Evolutionary conservation across 2,329 filamentous ascomycete species (phyloP).

Genomic region (Peltaster fructicola): DNA sequence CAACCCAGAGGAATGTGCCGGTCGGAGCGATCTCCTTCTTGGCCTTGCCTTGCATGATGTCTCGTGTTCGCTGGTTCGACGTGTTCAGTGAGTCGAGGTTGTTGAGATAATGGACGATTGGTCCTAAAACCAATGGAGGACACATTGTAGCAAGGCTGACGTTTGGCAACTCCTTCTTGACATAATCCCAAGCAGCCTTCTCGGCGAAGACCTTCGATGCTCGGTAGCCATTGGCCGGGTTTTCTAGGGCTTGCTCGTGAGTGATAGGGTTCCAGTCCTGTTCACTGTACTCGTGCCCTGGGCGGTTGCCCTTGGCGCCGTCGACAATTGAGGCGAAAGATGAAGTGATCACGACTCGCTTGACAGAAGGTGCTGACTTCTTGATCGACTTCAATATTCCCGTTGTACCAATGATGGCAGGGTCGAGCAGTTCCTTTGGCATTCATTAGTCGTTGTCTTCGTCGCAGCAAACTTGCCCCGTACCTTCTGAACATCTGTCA

Average conservation of each 20-base stretch:
- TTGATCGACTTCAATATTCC: slow-evolving; percentile 46
- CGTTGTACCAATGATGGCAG: slow-evolving; percentile 45
- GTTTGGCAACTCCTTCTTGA: slow-evolving; percentile 33
- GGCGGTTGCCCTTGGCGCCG: slow-evolving; percentile 31
- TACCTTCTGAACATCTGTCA: slow-evolving; percentile 50
- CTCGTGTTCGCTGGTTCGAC: slow-evolving; percentile 49
- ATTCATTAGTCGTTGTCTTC: neutral
- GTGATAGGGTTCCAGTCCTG: slow-evolving; percentile 42
- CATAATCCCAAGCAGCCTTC: slow-evolving; percentile 35
- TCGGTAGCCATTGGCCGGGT: slow-evolving; percentile 28
- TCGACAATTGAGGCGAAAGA: slow-evolving; percentile 51
- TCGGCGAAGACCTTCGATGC: slow-evolving; percentile 46
- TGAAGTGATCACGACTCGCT: slow-evolving; percentile 54
- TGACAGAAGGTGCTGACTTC: slow-evolving; percentile 45
- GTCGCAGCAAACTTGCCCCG: neutral
- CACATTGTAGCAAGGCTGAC: slow-evolving; percentile 33
- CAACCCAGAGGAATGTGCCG: slow-evolving; percentile 31
- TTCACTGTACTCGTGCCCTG: slow-evolving; percentile 34
- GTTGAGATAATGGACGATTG: slow-evolving; percentile 41
- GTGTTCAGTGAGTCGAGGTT: slow-evolving; percentile 50
- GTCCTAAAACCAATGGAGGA: slow-evolving; percentile 33
- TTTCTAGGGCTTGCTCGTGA: slow-evolving; percentile 29
- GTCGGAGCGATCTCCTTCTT: slow-evolving; percentile 41
- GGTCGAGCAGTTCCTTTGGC: slow-evolving; percentile 34
- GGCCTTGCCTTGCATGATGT: slow-evolving; percentile 44